These are phyloP conservation scores for Mucuna pruriens DNA, from an alignment of 306 rosid species.

Conservation along the genomic window DNA sequence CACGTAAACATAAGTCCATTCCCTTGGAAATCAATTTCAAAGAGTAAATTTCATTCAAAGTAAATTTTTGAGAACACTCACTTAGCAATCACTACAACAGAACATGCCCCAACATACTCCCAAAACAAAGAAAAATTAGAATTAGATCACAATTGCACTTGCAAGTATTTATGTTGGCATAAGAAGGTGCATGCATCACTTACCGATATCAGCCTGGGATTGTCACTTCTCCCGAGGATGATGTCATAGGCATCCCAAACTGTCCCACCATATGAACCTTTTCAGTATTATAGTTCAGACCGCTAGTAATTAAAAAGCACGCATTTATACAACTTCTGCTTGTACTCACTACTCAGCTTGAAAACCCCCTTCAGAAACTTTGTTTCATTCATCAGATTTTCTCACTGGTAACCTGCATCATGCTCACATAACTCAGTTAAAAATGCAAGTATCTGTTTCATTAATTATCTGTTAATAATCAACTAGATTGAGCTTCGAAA, in stretches of 20 bases:
- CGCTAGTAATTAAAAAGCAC: neutral
- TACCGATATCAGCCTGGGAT: neutral
- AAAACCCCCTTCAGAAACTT: neutral
- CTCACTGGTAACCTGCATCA: no score
- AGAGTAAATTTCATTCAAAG: no score
- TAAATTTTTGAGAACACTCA: no score
- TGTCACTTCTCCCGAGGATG: neutral
- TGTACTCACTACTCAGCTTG: neutral
- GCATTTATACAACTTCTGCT: neutral
- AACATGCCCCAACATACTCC: constrained; percentile 11
- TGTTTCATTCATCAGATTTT: no score
- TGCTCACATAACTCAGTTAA: neutral
- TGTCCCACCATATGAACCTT: neutral
- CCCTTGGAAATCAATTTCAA: no score
- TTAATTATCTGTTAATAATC: neutral
- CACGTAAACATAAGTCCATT: no score
- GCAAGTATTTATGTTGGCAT: neutral
- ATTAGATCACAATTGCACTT: neutral
- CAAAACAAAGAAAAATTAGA: neutral
- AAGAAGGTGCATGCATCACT: neutral
- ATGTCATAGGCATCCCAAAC: neutral
- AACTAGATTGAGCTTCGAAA: neutral
- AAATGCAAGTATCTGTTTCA: neutral
- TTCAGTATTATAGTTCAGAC: neutral
- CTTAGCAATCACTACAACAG: neutral